Evolutionary conservation across 805 yeast species (phyloP), one percentile per base, ranked within the genome.

Genomic region (Hanseniaspora lachancei): DNA sequence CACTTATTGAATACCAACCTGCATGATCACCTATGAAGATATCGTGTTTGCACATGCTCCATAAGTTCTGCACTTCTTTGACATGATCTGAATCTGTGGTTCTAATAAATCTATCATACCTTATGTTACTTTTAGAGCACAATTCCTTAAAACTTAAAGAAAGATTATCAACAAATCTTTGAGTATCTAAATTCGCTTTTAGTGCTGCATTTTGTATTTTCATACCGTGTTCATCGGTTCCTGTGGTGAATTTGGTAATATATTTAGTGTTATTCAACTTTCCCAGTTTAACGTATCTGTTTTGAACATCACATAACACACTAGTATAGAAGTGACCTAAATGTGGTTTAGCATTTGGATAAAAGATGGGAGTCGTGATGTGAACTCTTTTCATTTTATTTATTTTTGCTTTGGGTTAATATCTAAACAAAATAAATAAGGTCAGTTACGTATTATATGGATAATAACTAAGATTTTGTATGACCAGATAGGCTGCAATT

Each of bases 151-250:
- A 93, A 55, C 79, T 80, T 4, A 69, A 64, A 1, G 87, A 78
- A 2, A 87, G 76, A 15, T 69, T 69, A 64, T 91, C 95, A 23
- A 89, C 95, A 62, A 89, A 84, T 46, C 67, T 64, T 62, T 82
- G 76, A 0, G 96, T 87, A 38, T 58, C 54, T 1, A 70, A 70
- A n/a, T 67, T 65, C 0, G 74, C 74, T 57, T 72, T 73, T 34
- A 71, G 72, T 0, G 96, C 95, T 0, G 95, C 97, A n/a, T 78
- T 74, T 62, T 87, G 95, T 34, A 91, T 91, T 71, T 93, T 93
- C 55, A 89, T 70, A 0, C 98, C 98, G 67, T 93, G 98, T 68
- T 93, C 98, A 67, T 93, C 98, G 0, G 97, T 89, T 0, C 98
- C 98, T 0, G 97, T 93, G 7, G 86, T 78, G 63, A 89, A 77